Evolutionary conservation across 495 filamentous ascomycete species (phyloP).

Genomic region (Penicillium roqueforti): DNA sequence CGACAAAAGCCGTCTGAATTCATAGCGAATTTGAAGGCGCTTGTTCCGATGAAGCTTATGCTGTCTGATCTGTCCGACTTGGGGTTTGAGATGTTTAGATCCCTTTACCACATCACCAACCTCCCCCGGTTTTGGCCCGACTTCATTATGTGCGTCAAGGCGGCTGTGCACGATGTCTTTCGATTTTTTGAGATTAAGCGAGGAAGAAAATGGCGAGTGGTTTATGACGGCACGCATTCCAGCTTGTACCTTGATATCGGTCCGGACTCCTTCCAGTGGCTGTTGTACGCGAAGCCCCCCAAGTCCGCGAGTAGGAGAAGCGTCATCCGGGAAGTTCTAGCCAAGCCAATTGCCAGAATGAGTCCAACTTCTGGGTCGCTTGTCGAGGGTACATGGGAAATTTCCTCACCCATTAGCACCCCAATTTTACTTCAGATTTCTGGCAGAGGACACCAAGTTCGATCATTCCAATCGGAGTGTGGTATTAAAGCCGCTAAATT

Average conservation of each 20-base stretch:
- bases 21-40: constrained; percentile 36
- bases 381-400: constrained; percentile 48
- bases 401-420: constrained; percentile 42
- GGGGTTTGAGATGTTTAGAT: constrained; percentile 22
- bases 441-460: constrained; percentile 21
- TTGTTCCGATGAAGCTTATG: constrained; percentile 46
- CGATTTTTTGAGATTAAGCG: constrained; percentile 45
- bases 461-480: constrained; percentile 29
- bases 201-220: constrained; percentile 48
- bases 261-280: constrained; percentile 45
- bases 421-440: constrained; percentile 16
- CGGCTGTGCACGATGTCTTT: constrained; percentile 39
- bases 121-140: constrained; percentile 29
- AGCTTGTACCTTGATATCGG: constrained; percentile 49
- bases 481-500: constrained; percentile 37
- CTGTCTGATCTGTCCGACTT: constrained; percentile 32
- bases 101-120: constrained; percentile 3
- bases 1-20: constrained; percentile 48
- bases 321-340: constrained; percentile 42
- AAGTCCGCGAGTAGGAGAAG: constrained; percentile 34
- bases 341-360: constrained; percentile 55
- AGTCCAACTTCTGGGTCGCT: constrained; percentile 24
- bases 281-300: constrained; percentile 47
- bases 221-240: constrained; percentile 46
- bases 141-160: constrained; percentile 30